Base-by-base conservation (phyloP, 495 filamentous ascomycete genomes). In the Penicillium turbatum region DNA sequence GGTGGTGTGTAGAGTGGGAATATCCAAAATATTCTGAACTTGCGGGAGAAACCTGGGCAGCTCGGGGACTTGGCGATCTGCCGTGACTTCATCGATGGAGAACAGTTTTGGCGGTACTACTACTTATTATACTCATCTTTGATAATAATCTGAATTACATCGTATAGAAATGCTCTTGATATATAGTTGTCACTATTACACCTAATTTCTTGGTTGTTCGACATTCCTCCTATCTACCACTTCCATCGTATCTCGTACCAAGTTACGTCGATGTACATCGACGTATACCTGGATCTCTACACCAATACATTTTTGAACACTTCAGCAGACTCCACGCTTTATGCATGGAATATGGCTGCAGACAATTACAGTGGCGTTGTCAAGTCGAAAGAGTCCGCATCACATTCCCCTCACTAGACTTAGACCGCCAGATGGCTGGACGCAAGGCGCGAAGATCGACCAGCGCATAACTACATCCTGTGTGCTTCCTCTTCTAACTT, bases 371-470 rank as follows among this genome's bases (percentile, higher is more conserved):
- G 56, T 47, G 53, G 36, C 16, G 9, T 46, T 47, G 52, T 38
- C 46, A 51, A 49, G 10, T 5, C 12, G 32, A 13, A 2, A 13
- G n/a, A 45, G 13, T 27, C n/a, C 40, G 21, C 17, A 36, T 29
- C 40, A 38, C 38, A 42, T 51, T 51, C 45, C 58, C 45, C 57
- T 52, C 21, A 24, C 21, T 24, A 24, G 21, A 21, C 38, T 51
- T 47, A 40, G 63, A 66, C 63, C 63, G 63, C 63, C 48, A 66
- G 60, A 65, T 57, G 61, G 60, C 57, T 57, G 21, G 21, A 24
- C 21, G 63, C 54, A 61, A 54, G 48, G n/a, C 12, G 32, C 12
- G 62, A 56, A 48, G 58, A 61, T 41, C 61, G 52, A 61, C 63
- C 63, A 65, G 42, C 56, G 40, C 59, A 65, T 52, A 47, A 46